phyloP scores from a whole-genome alignment of 495 filamentous ascomycete genomes.

The Patellaria atrata region DNA sequence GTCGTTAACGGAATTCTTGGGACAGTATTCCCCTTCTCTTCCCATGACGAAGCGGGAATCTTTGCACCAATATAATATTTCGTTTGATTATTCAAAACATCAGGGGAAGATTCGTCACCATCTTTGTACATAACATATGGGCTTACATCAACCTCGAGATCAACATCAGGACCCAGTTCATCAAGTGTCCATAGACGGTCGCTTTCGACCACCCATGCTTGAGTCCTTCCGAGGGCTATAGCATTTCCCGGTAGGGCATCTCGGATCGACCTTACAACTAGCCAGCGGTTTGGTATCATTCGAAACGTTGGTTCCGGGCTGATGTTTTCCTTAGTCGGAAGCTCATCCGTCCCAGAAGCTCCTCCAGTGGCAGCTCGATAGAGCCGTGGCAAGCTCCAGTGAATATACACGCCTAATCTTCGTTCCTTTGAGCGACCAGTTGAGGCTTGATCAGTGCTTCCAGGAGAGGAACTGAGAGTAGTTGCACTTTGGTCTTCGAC shows the following conservation, averaged over 20 bases:
- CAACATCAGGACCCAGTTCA: conserved; percentile 19
- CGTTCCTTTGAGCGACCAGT: too few relatives aligned
- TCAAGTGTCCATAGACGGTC: conserved; percentile 29
- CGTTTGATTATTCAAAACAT: conserved; percentile 29
- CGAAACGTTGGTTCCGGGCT: not conserved
- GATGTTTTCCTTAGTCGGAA: too few relatives aligned
- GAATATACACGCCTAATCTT: conserved; percentile 37
- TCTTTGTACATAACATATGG: conserved; percentile 28
- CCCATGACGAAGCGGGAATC: conserved; percentile 1
- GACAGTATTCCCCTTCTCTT: conserved; percentile 31
- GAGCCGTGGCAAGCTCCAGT: conserved; percentile 36
- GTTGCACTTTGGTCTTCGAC: conserved; percentile 22
- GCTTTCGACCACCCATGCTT: conserved; percentile 37
- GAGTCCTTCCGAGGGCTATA: conserved; percentile 16
- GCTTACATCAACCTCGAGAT: conserved; percentile 36
- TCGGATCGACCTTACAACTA: conserved; percentile 1
- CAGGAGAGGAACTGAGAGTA: too few relatives aligned
- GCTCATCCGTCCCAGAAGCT: too few relatives aligned
- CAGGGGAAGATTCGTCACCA: not conserved
- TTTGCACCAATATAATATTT: conserved; percentile 38
- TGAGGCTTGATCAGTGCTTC: too few relatives aligned
- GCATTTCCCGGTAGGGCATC: not conserved
- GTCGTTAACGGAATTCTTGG: conserved; percentile 34
- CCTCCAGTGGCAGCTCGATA: conserved; percentile 30
- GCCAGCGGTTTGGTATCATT: conserved; percentile 4